Base-by-base conservation (phyloP, 75 land plant genomes). In the Adiantum capillusveneris region DNA sequence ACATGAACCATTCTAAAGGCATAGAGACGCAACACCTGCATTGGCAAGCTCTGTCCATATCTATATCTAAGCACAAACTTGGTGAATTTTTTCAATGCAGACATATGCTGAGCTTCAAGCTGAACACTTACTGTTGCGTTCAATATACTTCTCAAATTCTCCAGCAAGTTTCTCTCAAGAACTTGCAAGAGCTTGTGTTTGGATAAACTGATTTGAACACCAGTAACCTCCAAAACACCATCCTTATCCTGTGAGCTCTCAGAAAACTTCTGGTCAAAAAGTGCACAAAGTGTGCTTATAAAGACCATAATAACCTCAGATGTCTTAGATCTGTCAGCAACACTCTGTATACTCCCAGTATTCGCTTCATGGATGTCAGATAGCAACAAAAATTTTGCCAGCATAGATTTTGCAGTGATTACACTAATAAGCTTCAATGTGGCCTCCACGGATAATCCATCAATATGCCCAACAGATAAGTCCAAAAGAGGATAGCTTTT, bases 21-120 rank as follows among this genome's bases (percentile, higher is more conserved):
- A 7, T 50, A 52, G 51, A 53, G 51, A 20, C 69, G 81, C 1
- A 84, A 66, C 28, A 75, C 72, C 60, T 65, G 73, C 68, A 87
- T 53, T 24, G 74, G 75, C 41, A 54, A 41, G 20, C 70, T 60
- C 55, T 87, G 83, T 27, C 83, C 92, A 74, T 77, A 87, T 48
- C 85, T 84, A 63, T 79, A 60, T 13, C 65, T 55, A 49, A 91
- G 79, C 39, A 77, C 58, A 7, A 69, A 65, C 48, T 42, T 81
- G 16, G 77, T 60, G 49, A 84, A 70, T 31, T 59, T 58, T 58
- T 77, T 70, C 13, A 90, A 12, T 29, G 79, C 76, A 2, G 78
- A 57, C 64, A 83, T 27, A 31, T 58, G 65, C 34, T 59, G 54
- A 24, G 70, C 13, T n/a, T 73, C 56, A 57, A 61, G 41, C 31